Base-by-base conservation (phyloP, 495 filamentous ascomycete species). In the Extremus antarcticus region DNA sequence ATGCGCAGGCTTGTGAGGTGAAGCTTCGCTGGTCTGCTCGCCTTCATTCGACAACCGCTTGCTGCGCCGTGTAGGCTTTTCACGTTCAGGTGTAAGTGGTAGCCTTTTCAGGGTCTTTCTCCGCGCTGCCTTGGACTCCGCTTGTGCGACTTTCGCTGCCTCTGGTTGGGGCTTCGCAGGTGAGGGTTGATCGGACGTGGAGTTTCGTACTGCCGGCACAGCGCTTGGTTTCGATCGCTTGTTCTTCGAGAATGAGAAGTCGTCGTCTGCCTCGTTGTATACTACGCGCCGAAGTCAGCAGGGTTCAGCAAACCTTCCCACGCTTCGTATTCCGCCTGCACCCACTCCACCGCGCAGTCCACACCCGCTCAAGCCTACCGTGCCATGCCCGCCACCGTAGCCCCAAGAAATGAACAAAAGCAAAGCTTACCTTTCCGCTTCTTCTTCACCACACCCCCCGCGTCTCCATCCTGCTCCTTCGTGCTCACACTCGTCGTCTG, bases 251-350 rank as follows among this genome's bases (percentile, higher is more conserved):
- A 84, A 85, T 40, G 76, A 65, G 66, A 84, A 84, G 46, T 79
- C 80, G 53, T 80, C 79, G 73, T 82, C 81, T 54, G 80, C 73
- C 65, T 85, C 79, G 63, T 84, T 79, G 62, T 83, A 85, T 58
- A 73, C 76, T 66, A 35, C 29, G 29, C 29, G 29, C 4, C 4
- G 13, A 4, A 35, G 29, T 35, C 21, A 48, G 15, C 46, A 25
- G 7, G 15, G 19, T 2, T n/a, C 13, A 35, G 11, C 3, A 49
- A 11, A 11, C 43, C 13, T 10, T 20, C 11, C 9, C 43, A 47
- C 43, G 20, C 11, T 10, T 19, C 43, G 10, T 19, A 60, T 19
- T 43, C 16, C 32, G 11, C 25, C n/a, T n/a, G n/a, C n/a, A n/a
- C n/a, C n/a, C n/a, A n/a, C n/a, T n/a, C n/a, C n/a, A n/a, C n/a